Evolutionary conservation across 306 rosid species (phyloP).

Genomic region (Mimosa pudica): DNA sequence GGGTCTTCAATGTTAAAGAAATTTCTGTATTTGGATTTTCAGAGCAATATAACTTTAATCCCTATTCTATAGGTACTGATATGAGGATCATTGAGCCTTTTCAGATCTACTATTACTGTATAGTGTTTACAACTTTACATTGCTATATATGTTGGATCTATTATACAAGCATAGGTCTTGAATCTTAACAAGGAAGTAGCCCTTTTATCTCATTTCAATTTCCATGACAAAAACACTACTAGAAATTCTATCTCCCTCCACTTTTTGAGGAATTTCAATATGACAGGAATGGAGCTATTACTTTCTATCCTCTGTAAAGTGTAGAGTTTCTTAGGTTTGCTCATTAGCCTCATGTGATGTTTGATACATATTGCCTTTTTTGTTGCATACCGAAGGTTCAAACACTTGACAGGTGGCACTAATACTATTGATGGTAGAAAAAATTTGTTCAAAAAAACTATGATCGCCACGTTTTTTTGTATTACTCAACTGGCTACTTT

Average conservation of each 20-base stretch:
- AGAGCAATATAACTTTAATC: too few relatives aligned
- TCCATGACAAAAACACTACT: neutral
- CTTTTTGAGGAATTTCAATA: neutral
- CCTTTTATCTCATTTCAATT: neutral
- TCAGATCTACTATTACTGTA: neutral
- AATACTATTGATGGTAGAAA: neutral
- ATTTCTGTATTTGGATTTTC: too few relatives aligned
- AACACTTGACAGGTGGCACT: neutral
- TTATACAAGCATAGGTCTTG: neutral
- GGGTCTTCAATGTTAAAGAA: too few relatives aligned
- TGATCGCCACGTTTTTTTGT: neutral
- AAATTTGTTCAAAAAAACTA: neutral
- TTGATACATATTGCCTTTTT: neutral
- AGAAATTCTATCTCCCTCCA: neutral
- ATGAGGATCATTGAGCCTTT: conserved; percentile 14
- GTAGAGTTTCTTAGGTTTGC: neutral
- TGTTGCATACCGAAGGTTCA: neutral
- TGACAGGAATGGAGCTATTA: neutral
- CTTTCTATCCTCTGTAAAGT: neutral
- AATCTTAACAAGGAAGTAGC: neutral
- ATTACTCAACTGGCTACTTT: neutral
- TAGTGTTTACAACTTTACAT: neutral
- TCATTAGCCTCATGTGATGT: neutral
- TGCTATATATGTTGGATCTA: neutral
- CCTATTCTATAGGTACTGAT: neutral